These are phyloP conservation scores for Hypomyces perniciosus DNA, from an alignment of 2,329 filamentous ascomycete genomes.

Conservation along the genomic window DNA sequence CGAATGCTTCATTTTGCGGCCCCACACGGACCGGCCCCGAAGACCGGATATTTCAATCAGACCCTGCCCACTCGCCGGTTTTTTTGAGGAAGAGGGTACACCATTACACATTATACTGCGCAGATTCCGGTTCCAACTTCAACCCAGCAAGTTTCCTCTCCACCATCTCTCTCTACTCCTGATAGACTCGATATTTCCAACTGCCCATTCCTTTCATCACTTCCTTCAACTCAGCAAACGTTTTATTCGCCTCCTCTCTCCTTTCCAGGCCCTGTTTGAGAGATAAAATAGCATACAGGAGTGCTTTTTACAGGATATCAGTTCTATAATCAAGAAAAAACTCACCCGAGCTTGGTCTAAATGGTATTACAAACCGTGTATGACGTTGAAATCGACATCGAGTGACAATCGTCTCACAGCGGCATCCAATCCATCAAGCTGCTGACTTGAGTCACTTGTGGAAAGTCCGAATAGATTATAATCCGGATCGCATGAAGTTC, in stretches of 20 bases:
- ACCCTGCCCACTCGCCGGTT: background rate
- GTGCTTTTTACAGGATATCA: no score
- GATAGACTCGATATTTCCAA: background rate
- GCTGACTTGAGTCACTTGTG: background rate
- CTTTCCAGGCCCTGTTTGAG: background rate
- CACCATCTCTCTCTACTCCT: background rate
- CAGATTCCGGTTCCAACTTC: background rate
- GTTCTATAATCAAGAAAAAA: background rate
- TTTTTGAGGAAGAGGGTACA: background rate
- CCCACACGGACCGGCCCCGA: no score
- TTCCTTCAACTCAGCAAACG: background rate
- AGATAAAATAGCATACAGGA: no score
- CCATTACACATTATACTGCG: no score
- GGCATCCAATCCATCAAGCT: background rate
- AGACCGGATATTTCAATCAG: no score
- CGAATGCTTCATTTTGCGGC: no score
- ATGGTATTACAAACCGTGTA: background rate
- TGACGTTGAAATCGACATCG: background rate
- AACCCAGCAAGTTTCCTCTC: background rate
- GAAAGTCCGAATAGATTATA: conserved; percentile 35
- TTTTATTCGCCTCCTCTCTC: background rate
- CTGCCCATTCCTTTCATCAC: background rate
- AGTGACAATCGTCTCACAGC: background rate
- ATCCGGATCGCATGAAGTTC: conserved; percentile 42
- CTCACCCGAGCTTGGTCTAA: background rate